A percentile compares a stretch with the other conserved stretches of the same genome.
Conservation (phyloP, 2,329 filamentous ascomycete genomes). For the Aureobasidium sp. region DNA sequence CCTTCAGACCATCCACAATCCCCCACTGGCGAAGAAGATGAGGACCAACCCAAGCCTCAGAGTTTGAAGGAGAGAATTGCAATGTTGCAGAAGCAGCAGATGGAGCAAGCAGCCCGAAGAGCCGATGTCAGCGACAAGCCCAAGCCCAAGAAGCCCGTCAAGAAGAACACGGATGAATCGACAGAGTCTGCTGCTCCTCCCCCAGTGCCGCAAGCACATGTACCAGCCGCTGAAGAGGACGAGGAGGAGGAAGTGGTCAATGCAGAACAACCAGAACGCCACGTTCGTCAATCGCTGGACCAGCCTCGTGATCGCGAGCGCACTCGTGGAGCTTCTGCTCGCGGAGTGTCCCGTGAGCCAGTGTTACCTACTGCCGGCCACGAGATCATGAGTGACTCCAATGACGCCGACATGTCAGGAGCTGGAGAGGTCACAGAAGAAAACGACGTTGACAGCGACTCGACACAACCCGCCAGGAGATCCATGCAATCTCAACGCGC, state of each 20-base stretch:
- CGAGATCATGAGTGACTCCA: constrained; percentile 54
- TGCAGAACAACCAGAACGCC: not conserved
- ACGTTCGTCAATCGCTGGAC: constrained; percentile 4
- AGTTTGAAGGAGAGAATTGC: constrained; percentile 95
- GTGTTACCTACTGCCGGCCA: constrained; percentile 18
- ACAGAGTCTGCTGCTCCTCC: constrained; percentile 27
- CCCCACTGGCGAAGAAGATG: constrained; percentile 41
- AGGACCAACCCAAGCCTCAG: constrained; percentile 83
- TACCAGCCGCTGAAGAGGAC: not conserved
- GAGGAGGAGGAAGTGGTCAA: not conserved
- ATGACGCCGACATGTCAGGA: constrained; percentile 59
- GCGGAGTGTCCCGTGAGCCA: not conserved
- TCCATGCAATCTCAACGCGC: constrained; percentile 27
- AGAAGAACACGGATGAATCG: constrained; percentile 41
- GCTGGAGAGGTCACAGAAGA: constrained; percentile 57
- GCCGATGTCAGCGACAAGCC: constrained; percentile 73
- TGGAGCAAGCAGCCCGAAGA: constrained; percentile 78
- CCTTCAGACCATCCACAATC: constrained; percentile 22
- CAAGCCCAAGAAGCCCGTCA: constrained; percentile 72
- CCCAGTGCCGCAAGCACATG: constrained; percentile 25
- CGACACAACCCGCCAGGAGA: constrained; percentile 33
- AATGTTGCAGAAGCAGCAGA: constrained; percentile 84
- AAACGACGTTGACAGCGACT: constrained; percentile 61
- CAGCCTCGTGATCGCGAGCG: constrained; percentile 2
- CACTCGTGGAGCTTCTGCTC: constrained; percentile 3